Base-by-base conservation (phyloP, 768 basidiomycete genomes). In the Suillus brevipes region DNA sequence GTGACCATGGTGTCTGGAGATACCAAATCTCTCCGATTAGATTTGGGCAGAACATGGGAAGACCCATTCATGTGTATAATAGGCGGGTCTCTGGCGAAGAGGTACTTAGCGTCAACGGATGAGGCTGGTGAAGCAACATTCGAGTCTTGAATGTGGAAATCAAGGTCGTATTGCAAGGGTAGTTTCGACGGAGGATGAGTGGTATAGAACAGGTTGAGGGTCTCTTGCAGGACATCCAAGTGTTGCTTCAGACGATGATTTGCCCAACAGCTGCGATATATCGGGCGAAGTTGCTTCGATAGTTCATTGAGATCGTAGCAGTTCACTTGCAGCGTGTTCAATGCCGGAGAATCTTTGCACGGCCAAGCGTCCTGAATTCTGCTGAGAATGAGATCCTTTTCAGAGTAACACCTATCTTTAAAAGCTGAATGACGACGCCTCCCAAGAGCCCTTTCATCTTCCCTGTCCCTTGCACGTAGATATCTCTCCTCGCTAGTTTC, bases 1-100 rank as follows among this genome's bases (percentile, higher is more conserved):
- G 42, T 23, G 50, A 23, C 6, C 8, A 63, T 31, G 12, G 10
- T 36, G 0, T 47, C 50, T 6, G 53, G 6, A 31, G 60, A 50
- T 20, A 34, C 18, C 31, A 53, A 34, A 34, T 20, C 9, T 20
- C 1, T 56, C 36, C 3, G 34, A 13, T 6, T 5, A 14, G 7
- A 38, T 42, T 5, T 6, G 13, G 8, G 40, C 31, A 14, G 67
- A 47, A 6, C 10, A n/a, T 8, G 7, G 18, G 2, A 20, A 34
- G 18, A 20, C 52, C 52, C 1, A 20, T n/a, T 16, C 6, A 3
- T n/a, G 13, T n/a, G 58, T 25, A 64, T 40, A 1, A n/a, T n/a
- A 20, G 66, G 69, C 25, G 61, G 25, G 18, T 42, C 16, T 28
- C 71, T 68, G 28, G 42, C 25, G 23, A 66, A 64, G 3, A 66